Evolutionary conservation across 805 yeast species (phyloP), one percentile per base, ranked within the genome.

Genomic region (Ogataea siamensis): DNA sequence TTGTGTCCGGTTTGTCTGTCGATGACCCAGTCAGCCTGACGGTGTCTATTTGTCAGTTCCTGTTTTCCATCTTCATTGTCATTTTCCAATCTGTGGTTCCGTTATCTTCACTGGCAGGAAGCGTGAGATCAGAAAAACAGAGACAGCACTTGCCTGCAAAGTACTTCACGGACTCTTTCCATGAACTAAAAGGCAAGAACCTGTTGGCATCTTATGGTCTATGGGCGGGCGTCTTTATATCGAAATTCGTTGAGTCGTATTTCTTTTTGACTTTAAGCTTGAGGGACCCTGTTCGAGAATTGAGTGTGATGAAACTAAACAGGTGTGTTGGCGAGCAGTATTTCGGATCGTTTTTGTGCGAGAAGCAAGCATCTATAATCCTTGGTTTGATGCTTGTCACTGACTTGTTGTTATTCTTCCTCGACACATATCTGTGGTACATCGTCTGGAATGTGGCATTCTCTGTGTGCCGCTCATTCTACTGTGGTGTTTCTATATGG

Each of bases 351-450:
- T 36, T 63, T 16, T 41, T 82, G 2, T 85, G 94, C 54, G 54
- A 58, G 8, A 53, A 62, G 27, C 89, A 83, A 37, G 74, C 93
- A 1, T 57, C 54, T 8, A 62, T 85, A 17, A 66, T 86, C 2
- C 60, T 86, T 12, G 53, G 55, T 0, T 60, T 83, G 42, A 68
- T 85, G 49, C 54, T 74, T 12, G 26, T 76, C 8, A 79, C 88
- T 0, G 89, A 84, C 54, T 60, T 83, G 46, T 71, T 80, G 0
- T 62, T 86, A 28, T 86, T 85, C 58, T 83, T 83, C 49, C 70
- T 86, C 39, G 95, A 86, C 50, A 85, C 95, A 0, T 86, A 86
- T 50, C 63, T 86, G 12, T 86, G 95, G 95, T 86, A 84, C 51
- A 85, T 86, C 40, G 70, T 86, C 26, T 83, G 91, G 76, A 85